Conservation (phyloP, 139 green algal genomes). For the Chlorella sorokiniana region DNA sequence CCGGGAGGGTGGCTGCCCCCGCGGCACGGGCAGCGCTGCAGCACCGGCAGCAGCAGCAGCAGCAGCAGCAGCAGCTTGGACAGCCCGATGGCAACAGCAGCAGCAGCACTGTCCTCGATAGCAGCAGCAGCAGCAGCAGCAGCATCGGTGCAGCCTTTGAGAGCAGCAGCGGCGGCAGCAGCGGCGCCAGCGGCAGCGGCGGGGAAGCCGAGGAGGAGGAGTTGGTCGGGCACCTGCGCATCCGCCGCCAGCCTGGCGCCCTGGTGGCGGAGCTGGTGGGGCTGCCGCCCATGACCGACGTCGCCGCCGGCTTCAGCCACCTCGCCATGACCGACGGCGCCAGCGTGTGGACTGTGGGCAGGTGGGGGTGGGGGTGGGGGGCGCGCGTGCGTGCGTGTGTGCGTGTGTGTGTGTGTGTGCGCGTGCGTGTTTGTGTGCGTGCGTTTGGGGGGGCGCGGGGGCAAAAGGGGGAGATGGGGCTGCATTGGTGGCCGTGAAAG, state of each 20-base stretch:
- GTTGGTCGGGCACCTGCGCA: slow-evolving; percentile 1
- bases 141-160: neutral
- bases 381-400: neutral
- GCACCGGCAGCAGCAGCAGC: neutral
- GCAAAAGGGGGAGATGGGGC: neutral
- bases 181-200: neutral
- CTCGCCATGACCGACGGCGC: slow-evolving; percentile 63
- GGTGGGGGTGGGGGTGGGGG: neutral
- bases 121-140: neutral
- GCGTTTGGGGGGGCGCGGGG: neutral
- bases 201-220: neutral
- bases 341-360: slow-evolving; percentile 63
- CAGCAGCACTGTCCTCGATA: neutral
- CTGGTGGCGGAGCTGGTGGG: slow-evolving; percentile 44
- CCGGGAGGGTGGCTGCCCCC: slow-evolving; percentile 24
- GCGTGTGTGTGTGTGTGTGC: neutral
- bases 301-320: slow-evolving; percentile 64
- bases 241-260: slow-evolving; percentile 8
- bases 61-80: neutral
- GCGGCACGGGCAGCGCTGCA: slow-evolving; percentile 5
- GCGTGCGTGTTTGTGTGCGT: neutral
- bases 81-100: neutral
- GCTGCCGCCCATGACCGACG: slow-evolving; percentile 57
- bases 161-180: neutral
- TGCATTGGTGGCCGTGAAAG: no score